Evolutionary conservation across 257 asterid species (phyloP), one percentile per base, ranked within the genome.

Genomic region (Jasminum sambac): DNA sequence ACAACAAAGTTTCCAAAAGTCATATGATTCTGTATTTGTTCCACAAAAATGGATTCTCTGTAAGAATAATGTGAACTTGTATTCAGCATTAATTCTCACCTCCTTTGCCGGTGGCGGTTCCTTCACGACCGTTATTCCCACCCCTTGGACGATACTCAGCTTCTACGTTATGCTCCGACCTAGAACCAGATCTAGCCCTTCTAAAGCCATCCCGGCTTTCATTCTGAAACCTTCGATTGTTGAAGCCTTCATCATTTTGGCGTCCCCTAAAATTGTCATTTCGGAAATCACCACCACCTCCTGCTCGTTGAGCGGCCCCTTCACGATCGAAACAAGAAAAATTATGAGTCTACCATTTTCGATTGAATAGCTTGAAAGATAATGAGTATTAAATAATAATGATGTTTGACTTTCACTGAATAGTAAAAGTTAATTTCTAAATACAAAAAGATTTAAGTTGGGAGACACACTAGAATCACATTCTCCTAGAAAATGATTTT

Each of bases 251-350:
- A 17, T 37, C 67, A 36, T 64, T 73, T n/a, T 74, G 81, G n/a
- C 66, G 37, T 41, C 70, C 82, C 63, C 67, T 67, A 4, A 4
- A 46, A 39, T 43, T 69, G 21, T 80, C 72, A 9, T 55, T 59
- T 16, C 72, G 78, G 12, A n/a, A 67, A 25, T 73, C 84, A 58
- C 63, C 79, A n/a, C 76, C 67, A 6, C 26, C 26, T 52, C 57
- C 36, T 52, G 63, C n/a, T n/a, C n/a, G 39, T 25, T 84, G 81
- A 46, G 82, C 81, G 55, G 72, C 76, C 8, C 77, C 64, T 37
- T 76, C 62, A 7, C 75, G 67, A 12, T 46, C 44, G 64, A 50
- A 69, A 24, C 77, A n/a, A n/a, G n/a, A n/a, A n/a, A n/a, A n/a
- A n/a, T n/a, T n/a, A n/a, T n/a, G n/a, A n/a, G n/a, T n/a, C n/a